phyloP scores from a whole-genome alignment of 345 rosid genomes.

The Hypericum perforatum region DNA sequence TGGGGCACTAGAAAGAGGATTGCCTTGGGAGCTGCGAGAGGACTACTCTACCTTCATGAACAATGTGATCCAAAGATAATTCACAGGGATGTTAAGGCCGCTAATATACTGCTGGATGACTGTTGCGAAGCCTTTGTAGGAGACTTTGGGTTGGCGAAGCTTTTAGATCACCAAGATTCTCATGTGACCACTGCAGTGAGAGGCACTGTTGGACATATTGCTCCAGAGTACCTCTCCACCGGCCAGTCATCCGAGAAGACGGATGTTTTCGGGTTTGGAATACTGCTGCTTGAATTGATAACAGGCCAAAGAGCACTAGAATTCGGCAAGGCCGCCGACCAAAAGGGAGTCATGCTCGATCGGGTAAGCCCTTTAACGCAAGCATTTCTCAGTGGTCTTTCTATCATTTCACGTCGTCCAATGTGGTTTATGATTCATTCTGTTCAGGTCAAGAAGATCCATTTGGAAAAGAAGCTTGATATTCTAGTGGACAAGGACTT shows the following conservation, averaged over 20 bases:
- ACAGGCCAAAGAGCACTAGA: slow-evolving; percentile 94
- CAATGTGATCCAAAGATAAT: slow-evolving; percentile 98
- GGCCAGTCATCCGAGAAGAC: slow-evolving; percentile 98
- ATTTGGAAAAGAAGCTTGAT: slow-evolving; percentile 86
- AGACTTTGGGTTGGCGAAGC: slow-evolving; percentile 91
- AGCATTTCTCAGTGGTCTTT: no score
- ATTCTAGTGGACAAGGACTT: slow-evolving; percentile 81
- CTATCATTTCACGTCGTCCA: no score
- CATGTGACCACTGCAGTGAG: slow-evolving; percentile 96
- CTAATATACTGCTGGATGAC: slow-evolving; percentile 86
- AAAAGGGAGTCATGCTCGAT: slow-evolving; percentile 92
- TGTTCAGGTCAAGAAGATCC: slow-evolving; percentile 66
- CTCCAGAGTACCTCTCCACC: slow-evolving; percentile 95
- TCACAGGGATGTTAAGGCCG: slow-evolving; percentile 98
- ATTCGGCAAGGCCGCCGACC: slow-evolving; percentile 86
- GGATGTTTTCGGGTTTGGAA: slow-evolving; percentile 93
- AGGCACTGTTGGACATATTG: slow-evolving; percentile 96
- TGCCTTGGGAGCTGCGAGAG: slow-evolving; percentile 91
- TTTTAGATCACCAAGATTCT: slow-evolving; percentile 91
- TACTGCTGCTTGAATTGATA: slow-evolving; percentile 81
- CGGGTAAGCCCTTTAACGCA: slow-evolving; percentile 58
- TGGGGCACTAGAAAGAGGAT: slow-evolving; percentile 91
- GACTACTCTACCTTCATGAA: slow-evolving; percentile 85
- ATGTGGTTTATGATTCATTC: not conserved
- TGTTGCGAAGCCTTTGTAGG: slow-evolving; percentile 93